Percentiles rank a stretch among this genome's conserved stretches.
These are phyloP conservation scores for Candida ponderosae DNA, from an alignment of 805 yeast genomes.

Conservation along the genomic window DNA sequence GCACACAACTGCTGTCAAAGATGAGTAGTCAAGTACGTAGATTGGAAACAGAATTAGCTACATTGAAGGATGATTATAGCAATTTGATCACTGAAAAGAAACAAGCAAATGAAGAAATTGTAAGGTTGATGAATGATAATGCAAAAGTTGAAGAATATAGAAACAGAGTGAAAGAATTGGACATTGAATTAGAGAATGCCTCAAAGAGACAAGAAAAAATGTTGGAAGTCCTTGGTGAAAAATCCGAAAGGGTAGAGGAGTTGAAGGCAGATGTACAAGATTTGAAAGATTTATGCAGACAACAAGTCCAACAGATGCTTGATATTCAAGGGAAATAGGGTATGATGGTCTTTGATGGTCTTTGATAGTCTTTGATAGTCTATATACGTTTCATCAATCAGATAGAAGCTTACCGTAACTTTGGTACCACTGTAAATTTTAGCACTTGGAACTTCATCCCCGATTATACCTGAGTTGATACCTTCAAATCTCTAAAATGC, in stretches of 20 bases:
- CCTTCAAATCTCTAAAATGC: too few relatives aligned
- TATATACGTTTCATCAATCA: too few relatives aligned
- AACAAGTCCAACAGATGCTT: constrained; percentile 84
- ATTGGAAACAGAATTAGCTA: constrained; percentile 68
- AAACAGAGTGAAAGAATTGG: constrained; percentile 30
- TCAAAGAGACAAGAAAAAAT: constrained; percentile 41
- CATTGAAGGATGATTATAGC: constrained; percentile 55
- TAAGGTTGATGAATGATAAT: constrained; percentile 47
- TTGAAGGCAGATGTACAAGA: constrained; percentile 83
- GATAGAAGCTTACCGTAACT: too few relatives aligned
- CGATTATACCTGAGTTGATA: too few relatives aligned
- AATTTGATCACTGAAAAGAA: constrained; percentile 50
- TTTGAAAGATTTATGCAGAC: constrained; percentile 72
- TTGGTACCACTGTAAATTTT: too few relatives aligned
- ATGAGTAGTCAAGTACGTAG: constrained; percentile 72
- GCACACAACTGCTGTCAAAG: constrained; percentile 61
- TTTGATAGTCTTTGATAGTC: too few relatives aligned
- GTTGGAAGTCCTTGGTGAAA: constrained; percentile 74
- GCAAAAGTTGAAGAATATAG: constrained; percentile 33
- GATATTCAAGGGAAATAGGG: constrained; percentile 37
- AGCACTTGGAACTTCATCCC: too few relatives aligned
- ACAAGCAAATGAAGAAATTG: constrained; percentile 59
- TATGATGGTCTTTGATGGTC: too few relatives aligned
- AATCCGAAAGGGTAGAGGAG: constrained; percentile 79
- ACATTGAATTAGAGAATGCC: constrained; percentile 20